Base-by-base conservation (phyloP, 345 rosid species). In the Ceriops decandra region DNA sequence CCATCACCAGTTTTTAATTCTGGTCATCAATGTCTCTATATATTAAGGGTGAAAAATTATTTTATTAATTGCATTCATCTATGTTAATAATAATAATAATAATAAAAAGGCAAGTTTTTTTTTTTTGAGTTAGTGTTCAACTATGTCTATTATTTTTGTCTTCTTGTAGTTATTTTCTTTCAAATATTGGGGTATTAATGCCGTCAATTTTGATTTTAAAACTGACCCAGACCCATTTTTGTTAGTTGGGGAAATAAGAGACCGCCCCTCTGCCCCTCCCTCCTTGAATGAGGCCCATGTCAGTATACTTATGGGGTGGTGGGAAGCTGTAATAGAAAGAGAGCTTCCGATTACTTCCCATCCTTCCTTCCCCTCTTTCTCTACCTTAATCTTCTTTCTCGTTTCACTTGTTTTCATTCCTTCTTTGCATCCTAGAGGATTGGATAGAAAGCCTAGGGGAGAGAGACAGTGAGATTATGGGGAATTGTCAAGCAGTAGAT, bases 401-500 rank as follows among this genome's bases (percentile, higher is more conserved):
- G 26, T 74, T 59, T 21, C 52, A 54, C 74, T 52, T 21, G 67
- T 27, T 20, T 58, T 8, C 22, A 15, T 21, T 22, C 53, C 28
- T 16, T 9, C 46, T 27, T 9, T 21, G 22, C 30, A 9, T 59
- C 64, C 28, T 26, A 28, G 36, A 16, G 31, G 22, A 13, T 38
- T 31, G 19, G 49, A 47, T 42, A 42, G 49, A 42, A 11, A 42
- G 49, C 15, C 3, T 5, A 54, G 30, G 8, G 30, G 24, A 15
- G 7, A 17, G 51, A 49, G 21, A 52, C 2, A 20, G 28, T 68
- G 68, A 71, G 52, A 95, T 42, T 38, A 95, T 90, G 99, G 99
- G 99, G 30, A 95, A 95, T 49, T 95, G 98, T 73, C 99, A 95
- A 61, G 90, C 99, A 49, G 82, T 95, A 49, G 99, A 95, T 68